Evolutionary conservation across 2,329 filamentous ascomycete genomes (phyloP), one percentile per base, ranked within the genome.

Genomic region (Raffaelea albimanens): DNA sequence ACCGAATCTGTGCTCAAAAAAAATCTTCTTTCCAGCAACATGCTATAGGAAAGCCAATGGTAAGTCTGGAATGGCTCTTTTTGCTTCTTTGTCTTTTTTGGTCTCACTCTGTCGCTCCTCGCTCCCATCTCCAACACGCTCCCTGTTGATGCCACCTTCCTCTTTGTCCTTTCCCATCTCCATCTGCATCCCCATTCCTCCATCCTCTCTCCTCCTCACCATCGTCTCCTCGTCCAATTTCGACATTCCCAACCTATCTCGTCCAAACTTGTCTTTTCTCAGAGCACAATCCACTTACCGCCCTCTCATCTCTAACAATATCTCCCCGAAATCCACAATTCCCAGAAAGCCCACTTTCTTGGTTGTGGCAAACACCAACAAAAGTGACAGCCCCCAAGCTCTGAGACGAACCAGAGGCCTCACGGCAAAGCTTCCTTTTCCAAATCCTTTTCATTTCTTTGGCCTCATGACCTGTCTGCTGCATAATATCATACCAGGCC

Each of bases 401-500:
- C 45, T 42, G 13, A n/a, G 34, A 38, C 34, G 34, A 38, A 38
- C 18, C 34, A 38, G 34, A 38, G 5, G 14, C 9, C 9, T 5
- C 34, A 38, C 14, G 13, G 14, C 13, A 38, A 38, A 38, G 18
- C 18, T n/a, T 38, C 34, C 14, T n/a, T 19, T 38, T 8, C 34
- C 34, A 19, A 5, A 8, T 16, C 34, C 34, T 38, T 38, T 19
- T 38, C 34, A n/a, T 38, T 36, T 40, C 19, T 23, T 18, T 25
- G 36, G 43, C 45, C 46, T 38, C 48, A 48, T 51, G 49, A 51
- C 44, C 36, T 38, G 44, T 51, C 46, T 18, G 31, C 22, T 47
- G 46, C 50, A 40, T 49, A 33, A 33, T 8, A 38, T 16, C 34
- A 8, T 38, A 8, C 34, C n/a, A 7, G n/a, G 18, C 34, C 14